Evolutionary conservation across 331 rosid species (phyloP).

Genomic region (Saraca asoca): DNA sequence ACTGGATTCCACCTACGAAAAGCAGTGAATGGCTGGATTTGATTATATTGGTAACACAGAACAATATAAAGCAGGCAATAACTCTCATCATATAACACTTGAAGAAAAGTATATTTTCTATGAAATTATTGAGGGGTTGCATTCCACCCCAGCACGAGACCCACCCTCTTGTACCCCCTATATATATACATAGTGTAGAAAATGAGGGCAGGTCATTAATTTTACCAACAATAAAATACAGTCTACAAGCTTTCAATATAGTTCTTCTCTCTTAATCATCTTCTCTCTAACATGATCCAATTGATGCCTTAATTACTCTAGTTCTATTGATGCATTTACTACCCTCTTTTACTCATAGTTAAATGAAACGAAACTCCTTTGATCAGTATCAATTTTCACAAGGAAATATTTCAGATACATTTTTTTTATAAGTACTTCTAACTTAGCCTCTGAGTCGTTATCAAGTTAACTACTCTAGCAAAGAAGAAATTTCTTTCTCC

Average conservation of each 20-base stretch:
- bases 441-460: neutral
- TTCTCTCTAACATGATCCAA: no score
- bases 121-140: no score
- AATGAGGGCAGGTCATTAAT: no score
- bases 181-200: no score
- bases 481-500: neutral
- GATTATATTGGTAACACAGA: slow-evolving; percentile 1
- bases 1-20: neutral
- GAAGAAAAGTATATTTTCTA: neutral
- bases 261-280: neutral
- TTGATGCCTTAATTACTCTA: no score
- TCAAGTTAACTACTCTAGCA: neutral
- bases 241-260: no score
- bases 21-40: neutral
- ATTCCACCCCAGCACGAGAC: no score
- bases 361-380: neutral
- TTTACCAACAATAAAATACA: no score
- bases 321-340: no score
- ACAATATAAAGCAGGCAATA: neutral
- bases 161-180: no score
- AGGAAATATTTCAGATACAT: neutral
- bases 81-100: neutral
- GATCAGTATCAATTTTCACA: neutral
- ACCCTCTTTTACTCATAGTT: neutral
- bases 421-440: neutral